Evolutionary conservation across 768 basidiomycete species (phyloP), one percentile per base, ranked within the genome.

Genomic region (Gyrodon lividus): DNA sequence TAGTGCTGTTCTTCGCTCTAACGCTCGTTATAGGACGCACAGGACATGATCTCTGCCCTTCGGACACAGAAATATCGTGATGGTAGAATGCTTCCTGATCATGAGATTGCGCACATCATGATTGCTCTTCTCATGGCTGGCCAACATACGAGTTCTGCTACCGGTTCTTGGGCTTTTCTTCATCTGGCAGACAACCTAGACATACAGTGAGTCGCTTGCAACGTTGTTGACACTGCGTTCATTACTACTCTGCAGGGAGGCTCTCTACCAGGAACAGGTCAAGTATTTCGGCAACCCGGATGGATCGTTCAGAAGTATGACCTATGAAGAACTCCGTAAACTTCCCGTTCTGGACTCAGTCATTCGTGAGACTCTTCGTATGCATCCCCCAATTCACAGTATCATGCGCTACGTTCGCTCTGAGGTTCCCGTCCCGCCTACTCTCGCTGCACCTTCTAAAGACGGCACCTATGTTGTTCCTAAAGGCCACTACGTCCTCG

Each of bases 101-200:
- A 89, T 59, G 92, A 98, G 69, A 88, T 98, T 53, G 94, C 97
- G 0, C 97, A 98, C 66, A 95, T 99, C 65, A 85, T 99, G 87
- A 99, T 98, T 63, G 97, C 97, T 14, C 81, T 99, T 41, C 84
- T 99, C 57, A 98, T 99, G 97, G 97, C 97, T 39, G 97, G 97
- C 34, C 97, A 99, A 73, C 97, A 99, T 72, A 99, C 97, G 0
- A 92, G 89, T 60, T 97, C 97, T 13, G 87, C 97, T 2, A 87
- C 92, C 19, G 85, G 85, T 28, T 87, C 93, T 9, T 99, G 97
- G 97, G 67, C 86, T 14, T 76, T 98, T 34, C 81, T 98, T 38
- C 92, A 97, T 63, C 68, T 98, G 26, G 96, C 94, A 24, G 74
- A 81, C 56, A 80, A 85, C 42, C 80, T 79, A 1, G 83, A 89